phyloP scores from a whole-genome alignment of 371 early-diverging fungal genomes.

The Syncephalastrum monosporum region DNA sequence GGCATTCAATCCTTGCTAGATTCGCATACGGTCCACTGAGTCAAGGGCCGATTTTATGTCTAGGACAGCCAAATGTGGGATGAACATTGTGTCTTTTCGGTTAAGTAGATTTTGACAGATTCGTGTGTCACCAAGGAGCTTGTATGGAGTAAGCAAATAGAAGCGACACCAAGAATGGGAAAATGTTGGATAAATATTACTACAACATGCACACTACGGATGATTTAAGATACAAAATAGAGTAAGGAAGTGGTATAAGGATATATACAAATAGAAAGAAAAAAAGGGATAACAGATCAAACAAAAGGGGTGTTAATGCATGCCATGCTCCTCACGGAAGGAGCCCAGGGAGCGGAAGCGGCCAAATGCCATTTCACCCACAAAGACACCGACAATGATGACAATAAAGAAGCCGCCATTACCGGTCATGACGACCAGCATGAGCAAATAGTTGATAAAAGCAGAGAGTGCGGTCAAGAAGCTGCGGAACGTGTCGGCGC shows the following conservation, averaged over 20 bases:
- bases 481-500: constrained; percentile 49
- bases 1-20: no score
- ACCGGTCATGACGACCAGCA: constrained; percentile 84
- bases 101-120: no score
- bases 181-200: no score
- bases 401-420: constrained; percentile 72
- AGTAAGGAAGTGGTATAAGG: background rate
- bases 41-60: no score
- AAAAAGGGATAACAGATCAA: background rate
- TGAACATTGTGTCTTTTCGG: no score
- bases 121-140: no score
- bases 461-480: constrained; percentile 45
- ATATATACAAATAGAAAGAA: constrained; percentile 4
- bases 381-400: constrained; percentile 63
- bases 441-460: constrained; percentile 64
- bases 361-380: constrained; percentile 68
- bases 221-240: no score
- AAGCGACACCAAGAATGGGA: no score
- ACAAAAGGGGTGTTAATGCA: constrained; percentile 16
- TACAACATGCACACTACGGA: no score
- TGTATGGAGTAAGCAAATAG: no score
- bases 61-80: no score
- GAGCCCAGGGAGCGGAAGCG: constrained; percentile 41
- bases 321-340: constrained; percentile 24
- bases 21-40: no score